These are phyloP conservation scores for Boechera divaricarpa DNA, from an alignment of 345 rosid genomes.

Conservation along the genomic window DNA sequence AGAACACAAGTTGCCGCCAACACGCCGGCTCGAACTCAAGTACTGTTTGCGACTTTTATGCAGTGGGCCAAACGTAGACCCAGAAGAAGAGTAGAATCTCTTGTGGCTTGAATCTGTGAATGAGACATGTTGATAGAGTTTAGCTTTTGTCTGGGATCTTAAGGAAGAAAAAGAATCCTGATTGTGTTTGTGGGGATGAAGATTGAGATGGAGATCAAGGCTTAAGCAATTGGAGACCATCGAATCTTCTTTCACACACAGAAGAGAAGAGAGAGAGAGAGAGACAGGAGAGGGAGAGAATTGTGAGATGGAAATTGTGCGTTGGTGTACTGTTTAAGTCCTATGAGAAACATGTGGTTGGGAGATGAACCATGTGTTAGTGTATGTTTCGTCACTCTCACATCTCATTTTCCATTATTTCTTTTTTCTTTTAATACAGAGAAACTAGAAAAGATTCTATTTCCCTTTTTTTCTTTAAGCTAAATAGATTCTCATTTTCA, in stretches of 20 bases:
- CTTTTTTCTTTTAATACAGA: not conserved
- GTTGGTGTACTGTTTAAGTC: slow-evolving; percentile 29
- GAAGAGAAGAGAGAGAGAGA: slow-evolving; percentile 14
- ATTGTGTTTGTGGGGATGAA: slow-evolving; percentile 38
- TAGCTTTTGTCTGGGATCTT: slow-evolving; percentile 32
- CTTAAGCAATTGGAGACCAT: slow-evolving; percentile 66
- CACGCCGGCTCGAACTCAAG: slow-evolving; percentile 15
- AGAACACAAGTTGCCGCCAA: not conserved
- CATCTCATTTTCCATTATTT: slow-evolving; percentile 17
- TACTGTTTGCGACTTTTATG: slow-evolving; percentile 10
- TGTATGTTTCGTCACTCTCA: slow-evolving; percentile 33
- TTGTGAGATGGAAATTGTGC: slow-evolving; percentile 45
- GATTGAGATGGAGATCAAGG: slow-evolving; percentile 57
- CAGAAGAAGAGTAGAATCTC: slow-evolving; percentile 24
- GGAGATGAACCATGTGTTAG: slow-evolving; percentile 40
- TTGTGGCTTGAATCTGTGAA: slow-evolving; percentile 23
- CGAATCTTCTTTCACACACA: slow-evolving; percentile 21
- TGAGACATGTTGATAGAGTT: slow-evolving; percentile 40
- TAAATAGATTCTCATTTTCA: slow-evolving; percentile 26
- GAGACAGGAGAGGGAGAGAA: slow-evolving; percentile 30
- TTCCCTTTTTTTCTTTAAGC: not conserved
- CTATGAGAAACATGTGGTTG: slow-evolving; percentile 38
- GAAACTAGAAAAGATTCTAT: slow-evolving; percentile 1
- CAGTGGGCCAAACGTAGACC: slow-evolving; percentile 4
- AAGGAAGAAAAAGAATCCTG: slow-evolving; percentile 27